phyloP scores from a whole-genome alignment of 352 stramenopile species.

The Bremia lactucae region DNA sequence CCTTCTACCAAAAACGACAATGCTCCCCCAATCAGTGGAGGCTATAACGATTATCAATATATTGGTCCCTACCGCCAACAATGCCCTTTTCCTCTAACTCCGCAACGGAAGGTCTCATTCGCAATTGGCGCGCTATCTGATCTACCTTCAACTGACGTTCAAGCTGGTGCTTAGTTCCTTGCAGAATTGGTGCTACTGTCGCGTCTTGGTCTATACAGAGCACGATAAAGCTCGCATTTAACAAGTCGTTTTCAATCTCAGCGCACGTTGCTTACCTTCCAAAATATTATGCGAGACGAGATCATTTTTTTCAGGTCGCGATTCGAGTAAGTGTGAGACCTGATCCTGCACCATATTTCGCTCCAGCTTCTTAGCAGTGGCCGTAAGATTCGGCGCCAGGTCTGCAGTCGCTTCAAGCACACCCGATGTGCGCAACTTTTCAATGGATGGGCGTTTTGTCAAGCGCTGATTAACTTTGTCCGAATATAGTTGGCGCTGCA shows the following conservation, averaged over 20 bases:
- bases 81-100: slow-evolving; percentile 75
- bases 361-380: slow-evolving; percentile 73
- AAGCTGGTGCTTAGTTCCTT: slow-evolving; percentile 61
- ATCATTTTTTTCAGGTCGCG: slow-evolving; percentile 64
- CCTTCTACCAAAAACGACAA: slow-evolving; percentile 40
- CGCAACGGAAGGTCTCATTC: slow-evolving; percentile 51
- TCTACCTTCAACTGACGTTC: slow-evolving; percentile 65
- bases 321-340: slow-evolving; percentile 69
- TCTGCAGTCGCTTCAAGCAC: slow-evolving; percentile 50
- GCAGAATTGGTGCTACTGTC: slow-evolving; percentile 45
- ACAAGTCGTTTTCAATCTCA: too few relatives aligned
- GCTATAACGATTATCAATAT: slow-evolving; percentile 6
- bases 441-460: slow-evolving; percentile 51
- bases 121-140: slow-evolving; percentile 53
- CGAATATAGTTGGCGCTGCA: slow-evolving; percentile 61
- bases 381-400: slow-evolving; percentile 49
- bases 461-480: slow-evolving; percentile 71
- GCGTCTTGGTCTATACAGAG: slow-evolving; percentile 37
- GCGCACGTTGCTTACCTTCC: slow-evolving; percentile 23
- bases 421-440: slow-evolving; percentile 44
- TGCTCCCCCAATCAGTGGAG: slow-evolving; percentile 9
- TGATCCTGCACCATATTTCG: slow-evolving; percentile 71
- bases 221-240: too few relatives aligned
- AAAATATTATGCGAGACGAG: slow-evolving; percentile 68
- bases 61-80: slow-evolving; percentile 36